Evolutionary conservation across 1,139 yeast species (phyloP).

Genomic region (Blastobotrys arbuscula): DNA sequence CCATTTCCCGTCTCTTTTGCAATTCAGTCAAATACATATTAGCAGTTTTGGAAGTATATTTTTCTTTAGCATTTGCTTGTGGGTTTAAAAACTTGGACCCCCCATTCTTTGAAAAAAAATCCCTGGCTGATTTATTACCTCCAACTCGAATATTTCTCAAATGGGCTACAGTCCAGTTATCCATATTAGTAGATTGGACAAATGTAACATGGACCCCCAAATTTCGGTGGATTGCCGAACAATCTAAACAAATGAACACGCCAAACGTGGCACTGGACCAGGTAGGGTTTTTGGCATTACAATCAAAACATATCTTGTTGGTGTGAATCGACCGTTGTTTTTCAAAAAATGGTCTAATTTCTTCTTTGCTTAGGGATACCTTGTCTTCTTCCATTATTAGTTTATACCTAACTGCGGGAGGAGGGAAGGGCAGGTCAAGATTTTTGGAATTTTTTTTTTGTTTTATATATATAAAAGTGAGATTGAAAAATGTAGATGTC

Average conservation of each 20-base stretch:
- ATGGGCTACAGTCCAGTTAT: slow-evolving; percentile 87
- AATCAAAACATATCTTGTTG: slow-evolving; percentile 81
- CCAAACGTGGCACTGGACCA: slow-evolving; percentile 99
- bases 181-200: slow-evolving; percentile 88
- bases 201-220: slow-evolving; percentile 94
- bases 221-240: slow-evolving; percentile 96
- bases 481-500: too few species aligned
- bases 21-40: slow-evolving; percentile 72
- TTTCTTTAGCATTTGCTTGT: slow-evolving; percentile 60
- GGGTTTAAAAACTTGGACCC: slow-evolving; percentile 62
- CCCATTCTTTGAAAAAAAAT: slow-evolving; percentile 76
- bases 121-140: slow-evolving; percentile 82
- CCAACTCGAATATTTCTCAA: slow-evolving; percentile 87
- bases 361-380: slow-evolving; percentile 51
- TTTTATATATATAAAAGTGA: too few species aligned
- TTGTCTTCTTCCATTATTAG: slow-evolving; percentile 37
- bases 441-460: too few species aligned
- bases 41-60: slow-evolving; percentile 79
- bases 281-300: slow-evolving; percentile 90
- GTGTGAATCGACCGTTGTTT: slow-evolving; percentile 60
- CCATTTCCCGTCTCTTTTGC: slow-evolving; percentile 60
- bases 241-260: slow-evolving; percentile 85
- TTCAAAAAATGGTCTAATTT: slow-evolving; percentile 53
- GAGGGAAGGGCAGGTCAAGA: too few species aligned
- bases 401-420: too few species aligned